These are phyloP conservation scores for Kuraishia capsulata DNA, from an alignment of 805 yeast genomes.

Conservation along the genomic window DNA sequence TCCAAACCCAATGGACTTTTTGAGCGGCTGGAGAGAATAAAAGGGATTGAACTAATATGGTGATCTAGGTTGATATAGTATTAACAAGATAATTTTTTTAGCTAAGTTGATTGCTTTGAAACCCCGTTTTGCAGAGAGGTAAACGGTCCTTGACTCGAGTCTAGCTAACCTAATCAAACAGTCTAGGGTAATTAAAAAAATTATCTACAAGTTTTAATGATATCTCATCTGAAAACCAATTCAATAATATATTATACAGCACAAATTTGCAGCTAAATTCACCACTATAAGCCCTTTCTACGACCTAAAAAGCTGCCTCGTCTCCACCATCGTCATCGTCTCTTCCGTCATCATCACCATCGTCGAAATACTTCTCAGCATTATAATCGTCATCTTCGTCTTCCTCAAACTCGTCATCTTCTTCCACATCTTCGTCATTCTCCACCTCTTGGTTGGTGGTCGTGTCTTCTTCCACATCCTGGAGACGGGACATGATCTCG, in stretches of 20 bases:
- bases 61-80: neutral
- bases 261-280: no score
- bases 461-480: slow-evolving; percentile 31
- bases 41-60: slow-evolving; percentile 2
- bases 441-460: slow-evolving; percentile 21
- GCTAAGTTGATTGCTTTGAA: no score
- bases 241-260: no score
- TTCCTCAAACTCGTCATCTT: slow-evolving; percentile 62
- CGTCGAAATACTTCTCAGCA: slow-evolving; percentile 73
- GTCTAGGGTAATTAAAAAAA: no score
- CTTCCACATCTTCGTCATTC: slow-evolving; percentile 44
- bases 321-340: slow-evolving; percentile 49
- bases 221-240: no score
- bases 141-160: no score
- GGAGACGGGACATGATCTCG: slow-evolving; percentile 23
- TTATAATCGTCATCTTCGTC: slow-evolving; percentile 74
- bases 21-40: slow-evolving; percentile 5
- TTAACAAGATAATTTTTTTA: no score
- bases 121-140: no score
- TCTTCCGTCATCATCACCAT: slow-evolving; percentile 51
- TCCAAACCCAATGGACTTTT: slow-evolving; percentile 3
- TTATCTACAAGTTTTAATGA: no score
- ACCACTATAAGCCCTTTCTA: no score
- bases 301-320: slow-evolving; percentile 70
- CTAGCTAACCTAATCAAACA: no score